Conservation (phyloP, 2,329 filamentous ascomycete genomes). For the Arthrinium phaeospermum region DNA sequence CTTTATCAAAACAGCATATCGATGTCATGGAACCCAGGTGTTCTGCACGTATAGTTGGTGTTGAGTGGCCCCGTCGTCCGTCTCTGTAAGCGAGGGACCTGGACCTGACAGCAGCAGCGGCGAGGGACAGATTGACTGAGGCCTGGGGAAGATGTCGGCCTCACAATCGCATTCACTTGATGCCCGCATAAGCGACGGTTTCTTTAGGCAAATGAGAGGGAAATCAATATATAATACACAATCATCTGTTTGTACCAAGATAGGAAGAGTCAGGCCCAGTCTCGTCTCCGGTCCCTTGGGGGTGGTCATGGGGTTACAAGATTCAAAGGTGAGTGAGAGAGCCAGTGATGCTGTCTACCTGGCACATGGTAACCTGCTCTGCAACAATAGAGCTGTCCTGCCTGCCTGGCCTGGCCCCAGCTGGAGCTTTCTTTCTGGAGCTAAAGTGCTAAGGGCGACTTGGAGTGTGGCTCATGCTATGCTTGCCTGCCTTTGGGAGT, state of each 20-base stretch:
- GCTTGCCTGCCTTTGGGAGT: neutral
- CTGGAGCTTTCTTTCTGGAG: neutral
- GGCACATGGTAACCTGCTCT: neutral
- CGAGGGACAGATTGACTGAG: neutral
- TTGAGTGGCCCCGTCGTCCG: neutral
- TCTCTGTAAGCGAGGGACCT: neutral
- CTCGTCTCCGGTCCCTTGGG: neutral
- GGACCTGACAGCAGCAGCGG: neutral
- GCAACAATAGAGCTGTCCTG: neutral
- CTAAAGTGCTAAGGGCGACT: neutral
- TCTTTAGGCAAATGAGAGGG: neutral
- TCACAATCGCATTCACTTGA: slow-evolving; percentile 12
- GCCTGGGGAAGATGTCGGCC: neutral
- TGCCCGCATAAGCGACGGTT: neutral
- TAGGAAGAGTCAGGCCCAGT: neutral
- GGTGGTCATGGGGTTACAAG: neutral
- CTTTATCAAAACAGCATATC: neutral
- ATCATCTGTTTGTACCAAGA: neutral
- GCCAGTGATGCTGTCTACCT: neutral
- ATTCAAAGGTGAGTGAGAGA: neutral
- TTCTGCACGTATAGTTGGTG: neutral
- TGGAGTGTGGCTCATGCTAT: neutral
- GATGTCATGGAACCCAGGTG: neutral
- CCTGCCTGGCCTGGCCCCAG: neutral
- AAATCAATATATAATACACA: neutral